Evolutionary conservation across 2,329 filamentous ascomycete species (phyloP).

Genomic region (Ramularia collo-cygni): DNA sequence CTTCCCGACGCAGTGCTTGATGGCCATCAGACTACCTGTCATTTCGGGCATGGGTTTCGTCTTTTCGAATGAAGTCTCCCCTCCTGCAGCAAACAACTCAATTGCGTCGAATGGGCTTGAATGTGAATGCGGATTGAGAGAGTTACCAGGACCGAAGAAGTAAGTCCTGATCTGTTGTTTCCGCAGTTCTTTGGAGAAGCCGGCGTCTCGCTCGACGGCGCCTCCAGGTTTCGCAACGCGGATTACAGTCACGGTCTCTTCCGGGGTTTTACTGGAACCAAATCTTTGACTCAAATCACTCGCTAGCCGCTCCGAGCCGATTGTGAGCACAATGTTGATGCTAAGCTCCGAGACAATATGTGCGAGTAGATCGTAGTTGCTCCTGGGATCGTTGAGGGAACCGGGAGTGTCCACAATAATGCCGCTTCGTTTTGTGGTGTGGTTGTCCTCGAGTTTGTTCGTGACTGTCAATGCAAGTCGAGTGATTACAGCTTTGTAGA

Average conservation of each 20-base stretch:
- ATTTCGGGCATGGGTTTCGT: conserved; percentile 61
- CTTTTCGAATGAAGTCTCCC: conserved; percentile 33
- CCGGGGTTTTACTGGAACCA: conserved; percentile 36
- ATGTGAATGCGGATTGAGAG: conserved; percentile 81
- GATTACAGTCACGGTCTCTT: conserved; percentile 67
- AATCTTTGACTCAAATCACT: conserved; percentile 69
- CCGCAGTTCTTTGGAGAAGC: conserved; percentile 65
- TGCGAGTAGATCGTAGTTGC: conserved; percentile 66
- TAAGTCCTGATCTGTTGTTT: conserved; percentile 82
- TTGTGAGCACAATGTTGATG: conserved; percentile 70
- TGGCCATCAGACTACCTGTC: conserved; percentile 74
- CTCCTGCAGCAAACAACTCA: conserved; percentile 50
- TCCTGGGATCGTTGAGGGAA: conserved; percentile 57
- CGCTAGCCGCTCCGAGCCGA: conserved; percentile 72
- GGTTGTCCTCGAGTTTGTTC: conserved; percentile 69
- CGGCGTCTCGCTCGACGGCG: conserved; percentile 66
- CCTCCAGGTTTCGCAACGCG: conserved; percentile 80
- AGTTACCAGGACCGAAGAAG: conserved; percentile 73
- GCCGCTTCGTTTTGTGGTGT: conserved; percentile 62
- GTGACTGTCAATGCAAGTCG: conserved; percentile 72
- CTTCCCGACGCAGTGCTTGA: conserved; percentile 63
- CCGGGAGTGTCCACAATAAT: conserved; percentile 81
- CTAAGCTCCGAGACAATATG: conserved; percentile 67
- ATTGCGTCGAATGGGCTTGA: conserved; percentile 71
- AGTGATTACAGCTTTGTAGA: conserved; percentile 69